Percentiles rank a stretch among this genome's conserved stretches.
Conservation (phyloP, 306 rosid genomes). For the Glycyrrhiza uralensis region DNA sequence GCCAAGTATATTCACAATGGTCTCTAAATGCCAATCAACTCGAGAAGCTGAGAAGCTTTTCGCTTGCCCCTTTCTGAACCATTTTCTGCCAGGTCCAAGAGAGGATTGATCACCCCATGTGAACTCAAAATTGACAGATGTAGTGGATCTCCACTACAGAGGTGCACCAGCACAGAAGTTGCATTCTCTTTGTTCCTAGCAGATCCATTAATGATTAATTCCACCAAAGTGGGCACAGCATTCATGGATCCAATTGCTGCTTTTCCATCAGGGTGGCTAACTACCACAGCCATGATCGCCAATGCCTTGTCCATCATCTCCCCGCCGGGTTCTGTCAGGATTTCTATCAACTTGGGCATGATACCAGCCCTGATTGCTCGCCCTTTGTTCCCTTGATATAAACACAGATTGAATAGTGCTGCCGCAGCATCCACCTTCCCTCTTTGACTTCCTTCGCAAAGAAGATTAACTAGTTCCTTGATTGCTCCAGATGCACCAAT, state of each 20-base stretch:
- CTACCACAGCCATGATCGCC: constrained; percentile 64
- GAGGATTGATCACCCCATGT: constrained; percentile 46
- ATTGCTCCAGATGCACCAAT: constrained; percentile 81
- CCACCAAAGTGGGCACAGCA: constrained; percentile 62
- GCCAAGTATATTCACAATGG: constrained; percentile 37
- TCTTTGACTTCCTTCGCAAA: constrained; percentile 73
- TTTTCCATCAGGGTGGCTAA: constrained; percentile 71
- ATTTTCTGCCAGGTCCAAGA: constrained; percentile 51
- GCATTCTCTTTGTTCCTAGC: constrained; percentile 78
- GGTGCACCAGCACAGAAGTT: constrained; percentile 70
- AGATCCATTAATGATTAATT: constrained; percentile 54
- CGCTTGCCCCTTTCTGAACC: constrained; percentile 79
- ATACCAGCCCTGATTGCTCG: constrained; percentile 78
- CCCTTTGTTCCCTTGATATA: constrained; percentile 80
- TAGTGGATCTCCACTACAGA: constrained; percentile 61
- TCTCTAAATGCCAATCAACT: constrained; percentile 45
- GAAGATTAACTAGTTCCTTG: constrained; percentile 63
- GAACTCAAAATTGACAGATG: constrained; percentile 44
- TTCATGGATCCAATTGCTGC: constrained; percentile 57
- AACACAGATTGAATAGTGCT: constrained; percentile 76
- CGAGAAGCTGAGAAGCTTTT: constrained; percentile 74
- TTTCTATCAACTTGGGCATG: constrained; percentile 59
- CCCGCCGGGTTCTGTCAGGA: constrained; percentile 66
- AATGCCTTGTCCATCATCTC: constrained; percentile 79
- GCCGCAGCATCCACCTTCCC: constrained; percentile 76